Percentiles rank a stretch among this genome's conserved stretches.
These are phyloP conservation scores for Withania somnifera DNA, from an alignment of 305 asterid genomes.

Conservation along the genomic window DNA sequence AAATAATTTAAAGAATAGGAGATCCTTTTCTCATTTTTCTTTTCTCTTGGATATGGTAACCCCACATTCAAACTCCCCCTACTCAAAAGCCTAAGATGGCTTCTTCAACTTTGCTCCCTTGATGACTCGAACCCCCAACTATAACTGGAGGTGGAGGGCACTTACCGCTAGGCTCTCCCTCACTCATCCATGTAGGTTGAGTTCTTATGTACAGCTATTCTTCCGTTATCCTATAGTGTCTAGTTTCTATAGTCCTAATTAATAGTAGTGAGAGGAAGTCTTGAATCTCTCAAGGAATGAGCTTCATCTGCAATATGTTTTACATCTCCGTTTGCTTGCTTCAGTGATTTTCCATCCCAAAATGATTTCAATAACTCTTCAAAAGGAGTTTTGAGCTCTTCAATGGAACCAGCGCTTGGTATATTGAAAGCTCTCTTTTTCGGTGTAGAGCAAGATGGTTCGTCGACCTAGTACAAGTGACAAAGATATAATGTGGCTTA, in stretches of 20 bases:
- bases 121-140: not conserved
- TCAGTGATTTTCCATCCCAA: constrained; percentile 72
- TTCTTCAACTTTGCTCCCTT: not conserved
- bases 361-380: constrained; percentile 73
- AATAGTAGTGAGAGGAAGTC: constrained; percentile 79
- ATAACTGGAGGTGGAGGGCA: not conserved
- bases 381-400: constrained; percentile 84
- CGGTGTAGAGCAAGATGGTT: constrained; percentile 91
- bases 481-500: not conserved
- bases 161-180: not conserved
- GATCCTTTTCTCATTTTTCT: not conserved
- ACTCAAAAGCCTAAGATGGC: not conserved
- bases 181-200: not conserved
- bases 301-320: constrained; percentile 56
- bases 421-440: constrained; percentile 55
- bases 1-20: constrained; percentile 1
- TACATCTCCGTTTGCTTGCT: constrained; percentile 66
- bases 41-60: not conserved
- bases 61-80: not conserved
- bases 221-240: not conserved
- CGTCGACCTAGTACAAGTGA: constrained; percentile 51
- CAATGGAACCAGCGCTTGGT: constrained; percentile 74
- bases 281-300: constrained; percentile 55
- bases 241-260: constrained; percentile 22
- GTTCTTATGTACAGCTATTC: constrained; percentile 5